phyloP scores from a whole-genome alignment of 1,284 basidiomycete genomes.

The Leccinum ponderosum region DNA sequence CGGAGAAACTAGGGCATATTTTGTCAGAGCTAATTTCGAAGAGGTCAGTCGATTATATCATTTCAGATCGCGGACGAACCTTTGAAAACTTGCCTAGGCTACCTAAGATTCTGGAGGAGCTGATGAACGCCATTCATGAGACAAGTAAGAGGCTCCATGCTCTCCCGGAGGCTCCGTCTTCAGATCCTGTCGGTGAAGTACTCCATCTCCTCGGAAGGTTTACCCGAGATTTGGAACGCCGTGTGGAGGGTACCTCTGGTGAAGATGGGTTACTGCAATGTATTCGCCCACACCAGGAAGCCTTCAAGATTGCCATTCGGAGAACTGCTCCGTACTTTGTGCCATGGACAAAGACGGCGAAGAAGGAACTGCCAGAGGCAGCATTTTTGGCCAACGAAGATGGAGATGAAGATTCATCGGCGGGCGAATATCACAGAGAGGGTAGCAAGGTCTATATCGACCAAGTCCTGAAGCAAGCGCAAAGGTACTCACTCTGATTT shows the following conservation, averaged over 20 bases:
- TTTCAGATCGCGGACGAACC: neutral
- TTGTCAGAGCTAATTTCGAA: slow-evolving; percentile 59
- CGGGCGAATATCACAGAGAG: slow-evolving; percentile 18
- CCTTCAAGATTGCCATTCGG: slow-evolving; percentile 49
- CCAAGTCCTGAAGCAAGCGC: slow-evolving; percentile 51
- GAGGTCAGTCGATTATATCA: slow-evolving; percentile 45
- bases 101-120: slow-evolving; percentile 56
- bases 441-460: slow-evolving; percentile 49
- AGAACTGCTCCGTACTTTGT: slow-evolving; percentile 52
- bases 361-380: slow-evolving; percentile 9
- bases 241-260: slow-evolving; percentile 53
- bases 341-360: slow-evolving; percentile 30
- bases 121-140: slow-evolving; percentile 44
- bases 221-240: slow-evolving; percentile 41
- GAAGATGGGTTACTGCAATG: slow-evolving; percentile 52
- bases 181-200: slow-evolving; percentile 57
- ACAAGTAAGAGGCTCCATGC: slow-evolving; percentile 37
- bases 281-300: slow-evolving; percentile 49
- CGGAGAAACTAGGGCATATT: slow-evolving; percentile 52
- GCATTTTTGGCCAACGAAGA: slow-evolving; percentile 48
- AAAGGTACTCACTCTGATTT: slow-evolving; percentile 36
- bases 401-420: slow-evolving; percentile 4
- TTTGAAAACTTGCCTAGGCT: slow-evolving; percentile 44
- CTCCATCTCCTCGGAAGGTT: slow-evolving; percentile 48
- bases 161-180: slow-evolving; percentile 57